Evolutionary conservation across 2,329 filamentous ascomycete genomes (phyloP), one percentile per base, ranked within the genome.

Genomic region (Fusarium bulbicola): DNA sequence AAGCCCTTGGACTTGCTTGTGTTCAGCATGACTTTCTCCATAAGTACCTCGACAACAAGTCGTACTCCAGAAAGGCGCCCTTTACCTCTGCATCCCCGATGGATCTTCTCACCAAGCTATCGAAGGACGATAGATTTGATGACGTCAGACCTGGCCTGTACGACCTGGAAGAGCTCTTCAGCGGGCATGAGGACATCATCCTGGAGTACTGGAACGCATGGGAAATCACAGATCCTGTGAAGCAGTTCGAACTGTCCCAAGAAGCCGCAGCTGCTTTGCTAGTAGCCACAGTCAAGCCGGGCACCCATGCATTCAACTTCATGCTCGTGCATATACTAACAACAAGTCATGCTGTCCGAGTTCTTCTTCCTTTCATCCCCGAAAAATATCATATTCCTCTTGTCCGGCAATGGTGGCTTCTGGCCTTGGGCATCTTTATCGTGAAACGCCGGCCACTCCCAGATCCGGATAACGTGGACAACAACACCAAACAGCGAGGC

Each of bases 171-270:
- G 82, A 83, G 5, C 84, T 98, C 13, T 92, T 98, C 69, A 82
- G 88, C 40, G 85, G 92, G 67, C 88, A 92, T 59, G 92, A 95
- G 77, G 86, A 88, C 20, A 86, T 91, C 0, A 85, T 97, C 21
- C 82, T 98, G 50, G 92, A 97, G 75, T 94, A 98, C 84, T 98
- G 95, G 94, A 96, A 97, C 74, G 91, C 92, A 7, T 98, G 95
- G 95, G 85, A 87, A 15, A 86, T 97, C 28, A 83, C 86, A 14
- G 87, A 95, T 68, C 92, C 93, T 2, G 86, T 87, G n/a, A 86
- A 88, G 73, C 92, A 95, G 77, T 97, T 98, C 79, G 88, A 90
- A 65, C 88, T 92, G 63, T 93, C 91, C 2, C 90, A 92, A 76
- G 86, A 90, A 78, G 86, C 87, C 2, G 89, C 89, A 1, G 85